Evolutionary conservation across 164 flowering plant species (phyloP), one percentile per base, ranked within the genome.

Genomic region (Chimonanthus praecox): DNA sequence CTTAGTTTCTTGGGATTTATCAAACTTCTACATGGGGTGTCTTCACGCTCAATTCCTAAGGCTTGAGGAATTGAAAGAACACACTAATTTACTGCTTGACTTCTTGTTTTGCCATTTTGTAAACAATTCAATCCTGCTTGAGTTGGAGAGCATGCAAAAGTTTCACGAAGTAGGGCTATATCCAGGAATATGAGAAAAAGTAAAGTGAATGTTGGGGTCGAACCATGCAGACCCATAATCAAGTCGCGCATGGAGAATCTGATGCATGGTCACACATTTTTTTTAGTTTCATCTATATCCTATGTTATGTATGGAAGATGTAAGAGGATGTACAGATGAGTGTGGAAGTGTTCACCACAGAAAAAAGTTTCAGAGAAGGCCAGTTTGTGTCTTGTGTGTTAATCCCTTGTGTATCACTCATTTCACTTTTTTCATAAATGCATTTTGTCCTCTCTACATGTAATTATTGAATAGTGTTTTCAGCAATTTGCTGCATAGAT

Each of bases 1-100:
- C 94, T 94, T 49, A 94, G 97, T 77, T 94, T 92, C 90, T 72
- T 90, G 81, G 98, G 98, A 50, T 94, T 94, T 77, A 90, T 92
- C 61, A 84, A 91, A 73, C 94, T 94, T 66, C 79, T 92, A 10
- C 98, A 89, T 62, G 97, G 98, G 5, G 81, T 88, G 66, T 91
- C 97, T 61, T 85, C 94, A 5, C 92, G 97, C 15, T 45, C 87
- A 68, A 82, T 90, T 75, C 94, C 87, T 46, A 94, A 91, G 85
- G 84, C 89, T 58, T 82, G 54, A 58, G 46, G 11, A 63, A 58
- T 18, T 48, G 33, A 54, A 51, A 43, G 67, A 33, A 33, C 33
- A 33, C 21, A 20, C 21, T 20, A 20, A 20, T 20, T 20, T 20
- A 20, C 21, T 20, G 21, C 21, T 20, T 20, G 33, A 33, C 33